These are phyloP conservation scores for Cyberlindnera petersonii DNA, from an alignment of 805 yeast genomes.

Conservation along the genomic window DNA sequence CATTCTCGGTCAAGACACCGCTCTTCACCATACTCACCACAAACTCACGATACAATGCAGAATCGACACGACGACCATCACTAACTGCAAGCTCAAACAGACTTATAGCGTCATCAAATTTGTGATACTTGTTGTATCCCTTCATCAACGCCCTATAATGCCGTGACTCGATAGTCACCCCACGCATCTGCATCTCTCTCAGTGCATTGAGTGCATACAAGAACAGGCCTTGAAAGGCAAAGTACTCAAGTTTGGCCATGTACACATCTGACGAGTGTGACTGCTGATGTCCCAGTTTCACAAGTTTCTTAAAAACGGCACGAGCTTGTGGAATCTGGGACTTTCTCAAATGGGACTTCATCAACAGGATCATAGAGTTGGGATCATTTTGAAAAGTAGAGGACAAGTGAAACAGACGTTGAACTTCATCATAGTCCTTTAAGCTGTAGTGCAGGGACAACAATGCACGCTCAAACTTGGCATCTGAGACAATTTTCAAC, in stretches of 20 bases:
- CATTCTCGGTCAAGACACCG: slow-evolving; percentile 27
- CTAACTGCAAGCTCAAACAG: slow-evolving; percentile 28
- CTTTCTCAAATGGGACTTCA: slow-evolving; percentile 18
- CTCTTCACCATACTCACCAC: slow-evolving; percentile 30
- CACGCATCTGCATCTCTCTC: slow-evolving; percentile 26
- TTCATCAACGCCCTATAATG: slow-evolving; percentile 32
- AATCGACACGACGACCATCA: slow-evolving; percentile 23
- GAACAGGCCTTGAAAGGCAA: slow-evolving; percentile 21
- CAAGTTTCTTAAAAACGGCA: slow-evolving; percentile 3
- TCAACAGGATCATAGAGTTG: slow-evolving; percentile 10
- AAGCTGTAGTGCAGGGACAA: slow-evolving; percentile 14
- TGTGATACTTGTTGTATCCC: slow-evolving; percentile 26
- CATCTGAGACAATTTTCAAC: slow-evolving; percentile 12
- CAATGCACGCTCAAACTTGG: slow-evolving; percentile 13
- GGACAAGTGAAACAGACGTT: slow-evolving; percentile 5
- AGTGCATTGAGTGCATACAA: slow-evolving; percentile 30
- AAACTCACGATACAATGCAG: slow-evolving; percentile 29
- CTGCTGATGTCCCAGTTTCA: neutral
- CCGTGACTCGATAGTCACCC: slow-evolving; percentile 15
- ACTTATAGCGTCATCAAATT: slow-evolving; percentile 27
- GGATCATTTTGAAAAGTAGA: neutral
- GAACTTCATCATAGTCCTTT: slow-evolving; percentile 14
- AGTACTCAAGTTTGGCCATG: slow-evolving; percentile 10
- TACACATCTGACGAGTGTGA: slow-evolving; percentile 3
- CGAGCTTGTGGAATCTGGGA: slow-evolving; percentile 12